Conservation (phyloP, 139 green algal genomes). For the Volvox africanus region DNA sequence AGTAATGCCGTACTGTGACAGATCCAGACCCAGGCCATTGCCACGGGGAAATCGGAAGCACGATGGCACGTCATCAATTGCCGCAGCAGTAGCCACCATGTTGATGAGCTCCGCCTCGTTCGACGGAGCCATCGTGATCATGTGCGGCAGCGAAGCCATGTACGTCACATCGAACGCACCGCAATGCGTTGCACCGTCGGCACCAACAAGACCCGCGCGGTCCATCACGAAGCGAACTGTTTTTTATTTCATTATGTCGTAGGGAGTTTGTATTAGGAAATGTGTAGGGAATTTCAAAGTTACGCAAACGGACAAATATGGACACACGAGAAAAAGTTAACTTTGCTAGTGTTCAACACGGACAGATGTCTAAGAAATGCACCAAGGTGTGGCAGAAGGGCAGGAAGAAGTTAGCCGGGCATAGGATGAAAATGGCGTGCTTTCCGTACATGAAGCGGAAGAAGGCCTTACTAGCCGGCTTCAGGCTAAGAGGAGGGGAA, state of each 20-base stretch:
- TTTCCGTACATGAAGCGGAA: too few relatives aligned
- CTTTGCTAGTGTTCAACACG: too few relatives aligned
- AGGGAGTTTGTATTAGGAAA: too few relatives aligned
- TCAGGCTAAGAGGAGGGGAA: background rate
- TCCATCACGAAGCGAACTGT: slow-evolving; percentile 96
- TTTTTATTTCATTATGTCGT: too few relatives aligned
- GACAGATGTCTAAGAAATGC: too few relatives aligned
- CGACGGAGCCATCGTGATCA: slow-evolving; percentile 95
- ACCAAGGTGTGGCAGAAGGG: too few relatives aligned
- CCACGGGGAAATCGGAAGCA: slow-evolving; percentile 96
- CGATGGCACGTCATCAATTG: slow-evolving; percentile 95
- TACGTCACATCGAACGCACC: slow-evolving; percentile 96
- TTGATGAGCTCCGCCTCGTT: slow-evolving; percentile 96
- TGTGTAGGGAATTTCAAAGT: too few relatives aligned
- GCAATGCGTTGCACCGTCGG: slow-evolving; percentile 96
- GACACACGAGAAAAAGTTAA: too few relatives aligned
- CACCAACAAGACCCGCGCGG: slow-evolving; percentile 96
- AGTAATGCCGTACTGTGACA: slow-evolving; percentile 80
- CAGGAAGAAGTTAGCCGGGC: too few relatives aligned
- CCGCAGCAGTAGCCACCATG: slow-evolving; percentile 92
- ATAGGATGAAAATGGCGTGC: too few relatives aligned
- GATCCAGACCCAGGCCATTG: slow-evolving; percentile 95
- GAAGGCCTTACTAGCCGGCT: background rate
- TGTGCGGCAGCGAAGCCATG: slow-evolving; percentile 97
- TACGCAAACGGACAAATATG: too few relatives aligned